Percentiles rank a stretch among this genome's conserved stretches.
phyloP scores from a whole-genome alignment of 2,329 filamentous ascomycete species.

The Aspergillus ustus region DNA sequence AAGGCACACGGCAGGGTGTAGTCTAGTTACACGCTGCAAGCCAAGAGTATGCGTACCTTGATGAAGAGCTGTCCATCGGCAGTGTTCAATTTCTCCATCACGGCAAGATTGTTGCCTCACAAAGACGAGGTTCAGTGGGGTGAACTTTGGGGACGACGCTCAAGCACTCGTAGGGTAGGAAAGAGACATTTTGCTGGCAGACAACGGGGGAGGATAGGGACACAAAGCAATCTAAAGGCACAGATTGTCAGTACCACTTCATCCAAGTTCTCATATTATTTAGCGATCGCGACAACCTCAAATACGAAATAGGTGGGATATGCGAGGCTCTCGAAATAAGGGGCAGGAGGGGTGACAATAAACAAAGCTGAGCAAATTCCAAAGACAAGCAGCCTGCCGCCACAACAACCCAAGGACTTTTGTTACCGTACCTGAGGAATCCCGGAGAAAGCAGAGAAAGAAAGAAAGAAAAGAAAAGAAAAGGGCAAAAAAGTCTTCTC shows the following conservation, averaged over 20 bases:
- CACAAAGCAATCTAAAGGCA: conserved; percentile 29
- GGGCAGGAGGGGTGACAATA: conserved; percentile 15
- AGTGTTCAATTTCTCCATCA: conserved; percentile 55
- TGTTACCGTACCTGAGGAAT: conserved; percentile 15
- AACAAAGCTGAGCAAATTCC: conserved; percentile 18
- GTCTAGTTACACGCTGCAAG: neutral
- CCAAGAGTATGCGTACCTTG: conserved; percentile 40
- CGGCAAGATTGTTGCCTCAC: conserved; percentile 35
- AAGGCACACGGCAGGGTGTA: neutral
- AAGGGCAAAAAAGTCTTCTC: conserved; percentile 5
- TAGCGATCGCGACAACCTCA: neutral
- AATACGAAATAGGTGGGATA: conserved; percentile 13
- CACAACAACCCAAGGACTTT: conserved; percentile 18
- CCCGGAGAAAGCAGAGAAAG: conserved; percentile 8
- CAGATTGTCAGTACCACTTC: conserved; percentile 16
- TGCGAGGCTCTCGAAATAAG: conserved; percentile 1
- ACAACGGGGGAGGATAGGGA: conserved; percentile 23
- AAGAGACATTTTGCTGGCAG: conserved; percentile 40
- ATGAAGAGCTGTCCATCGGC: conserved; percentile 57
- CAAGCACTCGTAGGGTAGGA: conserved; percentile 35
- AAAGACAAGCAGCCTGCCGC: conserved; percentile 15
- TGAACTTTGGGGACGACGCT: conserved; percentile 43
- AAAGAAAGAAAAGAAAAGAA: conserved; percentile 10
- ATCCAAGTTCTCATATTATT: neutral
- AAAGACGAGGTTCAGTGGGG: conserved; percentile 35